A percentile compares a stretch with the other conserved stretches of the same genome.
Evolutionary conservation across 257 asterid genomes (phyloP).

Genomic region (Linaria vulgaris): DNA sequence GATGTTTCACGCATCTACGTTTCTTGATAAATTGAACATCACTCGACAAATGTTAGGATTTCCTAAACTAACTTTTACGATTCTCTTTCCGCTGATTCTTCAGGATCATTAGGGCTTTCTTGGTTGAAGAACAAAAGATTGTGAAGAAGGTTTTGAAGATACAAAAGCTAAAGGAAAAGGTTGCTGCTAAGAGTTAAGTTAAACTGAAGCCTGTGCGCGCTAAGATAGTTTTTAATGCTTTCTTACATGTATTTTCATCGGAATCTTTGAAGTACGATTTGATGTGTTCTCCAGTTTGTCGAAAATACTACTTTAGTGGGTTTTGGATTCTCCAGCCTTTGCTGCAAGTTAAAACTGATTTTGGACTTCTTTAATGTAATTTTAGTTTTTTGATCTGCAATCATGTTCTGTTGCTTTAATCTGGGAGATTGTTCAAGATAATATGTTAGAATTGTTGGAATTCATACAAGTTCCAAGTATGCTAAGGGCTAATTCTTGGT

Average conservation of each 20-base stretch:
- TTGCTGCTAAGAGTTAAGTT: constrained; percentile 43
- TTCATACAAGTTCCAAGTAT: too few species aligned
- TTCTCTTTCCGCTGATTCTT: neutral
- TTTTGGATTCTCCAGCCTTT: too few species aligned
- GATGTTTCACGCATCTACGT: neutral
- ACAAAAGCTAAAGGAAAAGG: constrained; percentile 53
- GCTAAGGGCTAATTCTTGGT: too few species aligned
- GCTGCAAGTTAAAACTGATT: too few species aligned
- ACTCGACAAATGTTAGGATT: too few species aligned
- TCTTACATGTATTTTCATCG: constrained; percentile 22
- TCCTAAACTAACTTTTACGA: neutral
- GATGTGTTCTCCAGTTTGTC: neutral
- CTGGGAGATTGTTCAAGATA: too few species aligned
- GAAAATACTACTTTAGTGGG: too few species aligned
- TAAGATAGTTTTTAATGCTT: constrained; percentile 29
- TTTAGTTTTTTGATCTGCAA: too few species aligned
- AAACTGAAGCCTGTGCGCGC: constrained; percentile 8
- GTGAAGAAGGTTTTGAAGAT: constrained; percentile 65
- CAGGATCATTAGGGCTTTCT: constrained; percentile 57
- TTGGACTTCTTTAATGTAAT: too few species aligned
- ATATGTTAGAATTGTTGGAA: too few species aligned
- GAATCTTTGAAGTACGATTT: constrained; percentile 18
- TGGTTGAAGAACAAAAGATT: constrained; percentile 60
- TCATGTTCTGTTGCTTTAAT: too few species aligned
- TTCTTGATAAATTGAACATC: too few species aligned